A percentile compares a stretch with the other conserved stretches of the same genome.
Evolutionary conservation across 129 eudicot species (phyloP).

Genomic region (Solidago caesia): DNA sequence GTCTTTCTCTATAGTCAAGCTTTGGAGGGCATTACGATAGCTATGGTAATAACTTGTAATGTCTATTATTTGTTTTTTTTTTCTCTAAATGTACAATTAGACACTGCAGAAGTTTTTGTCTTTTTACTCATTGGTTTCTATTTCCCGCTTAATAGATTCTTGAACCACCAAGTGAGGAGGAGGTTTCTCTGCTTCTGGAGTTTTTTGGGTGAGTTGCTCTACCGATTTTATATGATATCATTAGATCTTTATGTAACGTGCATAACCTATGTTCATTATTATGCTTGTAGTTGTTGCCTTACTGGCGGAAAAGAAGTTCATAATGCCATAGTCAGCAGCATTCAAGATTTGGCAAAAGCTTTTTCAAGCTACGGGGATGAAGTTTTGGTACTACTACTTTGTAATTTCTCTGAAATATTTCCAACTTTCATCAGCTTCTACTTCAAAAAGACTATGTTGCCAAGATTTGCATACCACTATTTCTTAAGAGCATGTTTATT

Average conservation of each 20-base stretch:
- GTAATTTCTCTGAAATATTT: conserved; percentile 6
- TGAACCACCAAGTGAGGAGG: conserved; percentile 90
- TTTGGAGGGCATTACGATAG: conserved; percentile 87
- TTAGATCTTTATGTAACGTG: neutral
- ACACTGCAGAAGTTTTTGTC: conserved; percentile 14
- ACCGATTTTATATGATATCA: conserved; percentile 12
- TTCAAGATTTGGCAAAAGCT: conserved; percentile 89
- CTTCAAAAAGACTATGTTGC: neutral
- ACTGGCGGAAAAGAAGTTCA: conserved; percentile 95
- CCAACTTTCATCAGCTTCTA: conserved; percentile 10
- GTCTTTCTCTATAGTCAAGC: conserved; percentile 91
- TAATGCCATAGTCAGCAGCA: conserved; percentile 93
- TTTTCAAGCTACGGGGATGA: conserved; percentile 84
- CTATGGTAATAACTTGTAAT: conserved; percentile 52
- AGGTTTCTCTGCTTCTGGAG: conserved; percentile 82
- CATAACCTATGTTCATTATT: conserved; percentile 9
- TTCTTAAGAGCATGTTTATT: neutral
- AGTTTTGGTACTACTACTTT: conserved; percentile 59
- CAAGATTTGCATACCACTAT: neutral
- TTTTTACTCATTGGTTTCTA: neutral
- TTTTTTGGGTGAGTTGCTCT: conserved; percentile 59
- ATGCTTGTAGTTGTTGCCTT: conserved; percentile 73
- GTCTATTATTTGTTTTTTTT: neutral
- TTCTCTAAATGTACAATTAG: conserved; percentile 4
- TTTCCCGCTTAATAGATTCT: conserved; percentile 58